These are phyloP conservation scores for Adansonia rubrostipa DNA, from an alignment of 441 rosid species.

Conservation along the genomic window DNA sequence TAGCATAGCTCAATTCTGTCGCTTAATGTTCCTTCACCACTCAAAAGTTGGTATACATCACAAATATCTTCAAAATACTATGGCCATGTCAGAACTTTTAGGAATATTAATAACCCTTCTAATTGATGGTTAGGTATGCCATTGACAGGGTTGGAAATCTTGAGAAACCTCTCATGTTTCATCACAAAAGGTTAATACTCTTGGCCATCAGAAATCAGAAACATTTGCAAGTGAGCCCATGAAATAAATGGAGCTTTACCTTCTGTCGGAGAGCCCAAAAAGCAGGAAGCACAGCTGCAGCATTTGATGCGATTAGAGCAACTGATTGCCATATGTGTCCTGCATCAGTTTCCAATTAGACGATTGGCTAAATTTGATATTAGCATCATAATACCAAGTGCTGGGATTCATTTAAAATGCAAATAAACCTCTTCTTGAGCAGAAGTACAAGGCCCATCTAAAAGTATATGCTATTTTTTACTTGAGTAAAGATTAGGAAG, in stretches of 20 bases:
- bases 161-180: slow-evolving; percentile 11
- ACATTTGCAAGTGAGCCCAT: slow-evolving; percentile 1
- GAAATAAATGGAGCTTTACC: slow-evolving; percentile 46
- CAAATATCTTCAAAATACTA: background rate
- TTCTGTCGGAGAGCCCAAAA: slow-evolving; percentile 87
- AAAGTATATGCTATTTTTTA: background rate
- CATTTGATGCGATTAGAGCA: slow-evolving; percentile 89
- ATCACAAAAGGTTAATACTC: slow-evolving; percentile 13
- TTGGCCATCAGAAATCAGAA: background rate
- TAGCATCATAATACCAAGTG: slow-evolving; percentile 17
- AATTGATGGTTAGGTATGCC: background rate
- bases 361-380: slow-evolving; percentile 31
- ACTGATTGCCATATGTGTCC: slow-evolving; percentile 81
- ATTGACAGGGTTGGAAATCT: background rate
- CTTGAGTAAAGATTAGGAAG: background rate
- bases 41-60: background rate
- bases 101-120: background rate
- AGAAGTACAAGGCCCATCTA: background rate
- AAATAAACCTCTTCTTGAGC: slow-evolving; percentile 18
- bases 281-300: slow-evolving; percentile 89
- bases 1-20: slow-evolving; percentile 7
- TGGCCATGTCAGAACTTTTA: background rate
- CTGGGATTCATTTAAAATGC: slow-evolving; percentile 15
- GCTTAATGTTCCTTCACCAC: background rate
- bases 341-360: slow-evolving; percentile 48